Evolutionary conservation across 2,329 filamentous ascomycete species (phyloP).

Genomic region (Cercospora citrullina): DNA sequence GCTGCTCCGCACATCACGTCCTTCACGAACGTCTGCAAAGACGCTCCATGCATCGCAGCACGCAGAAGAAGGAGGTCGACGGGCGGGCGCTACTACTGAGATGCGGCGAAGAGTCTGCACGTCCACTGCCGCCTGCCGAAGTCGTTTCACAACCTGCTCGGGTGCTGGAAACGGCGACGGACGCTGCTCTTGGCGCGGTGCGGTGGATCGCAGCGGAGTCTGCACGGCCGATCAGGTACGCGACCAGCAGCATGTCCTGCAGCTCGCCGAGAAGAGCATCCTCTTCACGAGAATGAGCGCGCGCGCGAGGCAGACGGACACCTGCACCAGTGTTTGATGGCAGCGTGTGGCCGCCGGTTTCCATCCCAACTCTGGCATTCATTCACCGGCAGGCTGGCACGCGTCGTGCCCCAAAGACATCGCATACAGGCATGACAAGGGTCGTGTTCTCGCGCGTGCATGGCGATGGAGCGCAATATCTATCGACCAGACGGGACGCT

Average conservation of each 20-base stretch:
- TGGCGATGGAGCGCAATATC: conserved; percentile 8
- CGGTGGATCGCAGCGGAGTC: neutral
- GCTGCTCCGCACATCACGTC: neutral
- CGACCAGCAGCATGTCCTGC: neutral
- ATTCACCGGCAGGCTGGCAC: conserved; percentile 8
- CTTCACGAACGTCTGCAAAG: neutral
- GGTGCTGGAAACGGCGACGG: neutral
- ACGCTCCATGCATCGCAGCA: too few species aligned
- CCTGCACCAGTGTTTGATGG: neutral
- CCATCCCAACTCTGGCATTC: conserved; percentile 6
- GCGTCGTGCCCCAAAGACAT: neutral
- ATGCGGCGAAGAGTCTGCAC: neutral
- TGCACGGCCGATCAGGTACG: conserved; percentile 1
- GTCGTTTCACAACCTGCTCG: neutral
- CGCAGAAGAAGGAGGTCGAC: neutral
- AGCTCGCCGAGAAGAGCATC: neutral
- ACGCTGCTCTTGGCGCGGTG: neutral
- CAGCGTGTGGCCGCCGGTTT: neutral
- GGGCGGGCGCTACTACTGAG: neutral
- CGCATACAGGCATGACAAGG: neutral
- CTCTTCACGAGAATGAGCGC: neutral
- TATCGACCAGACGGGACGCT: neutral
- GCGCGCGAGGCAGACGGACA: neutral
- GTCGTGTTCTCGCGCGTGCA: conserved; percentile 1
- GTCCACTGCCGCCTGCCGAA: neutral